Conservation (phyloP, 257 asterid genomes). For the Leptodermis oblonga region DNA sequence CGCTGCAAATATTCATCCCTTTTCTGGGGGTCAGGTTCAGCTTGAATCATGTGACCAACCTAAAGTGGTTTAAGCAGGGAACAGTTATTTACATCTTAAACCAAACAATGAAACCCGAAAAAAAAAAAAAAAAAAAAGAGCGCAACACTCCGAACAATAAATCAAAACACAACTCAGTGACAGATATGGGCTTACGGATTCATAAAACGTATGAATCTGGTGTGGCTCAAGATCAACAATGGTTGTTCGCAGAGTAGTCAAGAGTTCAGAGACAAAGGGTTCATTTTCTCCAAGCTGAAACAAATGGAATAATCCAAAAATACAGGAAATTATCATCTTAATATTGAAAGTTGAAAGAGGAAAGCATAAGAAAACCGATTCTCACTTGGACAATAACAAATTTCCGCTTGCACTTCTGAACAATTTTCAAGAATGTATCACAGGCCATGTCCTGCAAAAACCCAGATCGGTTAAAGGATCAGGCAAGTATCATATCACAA, state of each 20-base stretch:
- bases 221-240: conserved; percentile 93
- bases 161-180: background rate
- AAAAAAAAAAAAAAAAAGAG: no score
- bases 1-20: conserved; percentile 88
- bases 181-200: conserved; percentile 58
- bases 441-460: conserved; percentile 92
- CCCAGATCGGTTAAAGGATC: conserved; percentile 12
- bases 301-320: conserved; percentile 4
- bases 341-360: background rate
- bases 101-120: background rate
- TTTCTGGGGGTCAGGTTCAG: conserved; percentile 86
- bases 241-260: conserved; percentile 76
- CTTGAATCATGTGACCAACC: conserved; percentile 97
- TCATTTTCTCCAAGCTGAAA: conserved; percentile 92
- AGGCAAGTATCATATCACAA: background rate
- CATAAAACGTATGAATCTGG: conserved; percentile 95
- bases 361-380: conserved; percentile 13
- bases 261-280: conserved; percentile 91
- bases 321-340: background rate
- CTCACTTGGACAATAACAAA: conserved; percentile 78
- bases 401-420: conserved; percentile 98
- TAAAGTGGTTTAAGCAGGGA: conserved; percentile 21
- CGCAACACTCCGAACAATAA: background rate
- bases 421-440: conserved; percentile 95
- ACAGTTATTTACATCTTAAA: background rate